phyloP scores from a whole-genome alignment of 345 rosid genomes.

The Eucalyptus erythrocorys region DNA sequence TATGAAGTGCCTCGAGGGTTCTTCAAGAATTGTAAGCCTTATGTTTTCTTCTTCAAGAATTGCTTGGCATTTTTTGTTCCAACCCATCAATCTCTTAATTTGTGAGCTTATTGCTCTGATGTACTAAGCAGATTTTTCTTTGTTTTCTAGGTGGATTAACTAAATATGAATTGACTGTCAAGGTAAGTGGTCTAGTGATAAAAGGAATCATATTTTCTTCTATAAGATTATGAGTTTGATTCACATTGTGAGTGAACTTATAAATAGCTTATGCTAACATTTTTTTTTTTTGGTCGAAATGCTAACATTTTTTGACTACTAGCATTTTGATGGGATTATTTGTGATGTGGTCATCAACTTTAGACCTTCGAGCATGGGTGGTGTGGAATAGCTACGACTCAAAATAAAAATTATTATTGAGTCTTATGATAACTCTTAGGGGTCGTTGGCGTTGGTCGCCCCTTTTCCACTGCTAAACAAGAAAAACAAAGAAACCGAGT shows the following conservation, averaged over 20 bases:
- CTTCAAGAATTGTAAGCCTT: neutral
- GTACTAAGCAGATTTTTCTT: neutral
- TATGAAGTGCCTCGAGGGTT: neutral
- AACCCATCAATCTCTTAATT: neutral
- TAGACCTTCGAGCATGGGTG: accelerated
- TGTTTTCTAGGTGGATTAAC: neutral
- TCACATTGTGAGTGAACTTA: accelerated
- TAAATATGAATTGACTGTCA: neutral
- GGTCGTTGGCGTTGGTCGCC: accelerated
- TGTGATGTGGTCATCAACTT: neutral
- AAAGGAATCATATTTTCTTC: neutral
- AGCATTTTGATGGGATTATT: neutral
- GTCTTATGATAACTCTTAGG: neutral
- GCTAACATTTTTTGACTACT: neutral
- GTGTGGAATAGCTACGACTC: neutral
- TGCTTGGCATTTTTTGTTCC: neutral
- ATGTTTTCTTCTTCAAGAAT: neutral
- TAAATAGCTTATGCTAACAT: neutral
- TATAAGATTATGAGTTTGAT: neutral
- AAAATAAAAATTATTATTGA: accelerated
- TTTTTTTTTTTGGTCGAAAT: no score
- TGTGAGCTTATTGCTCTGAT: neutral
- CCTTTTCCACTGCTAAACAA: neutral
- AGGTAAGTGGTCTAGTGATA: neutral
- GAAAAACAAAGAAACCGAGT: neutral